A percentile compares a stretch with the other conserved stretches of the same genome.
Conservation (phyloP, 805 yeast genomes). For the Candida sithepensis region DNA sequence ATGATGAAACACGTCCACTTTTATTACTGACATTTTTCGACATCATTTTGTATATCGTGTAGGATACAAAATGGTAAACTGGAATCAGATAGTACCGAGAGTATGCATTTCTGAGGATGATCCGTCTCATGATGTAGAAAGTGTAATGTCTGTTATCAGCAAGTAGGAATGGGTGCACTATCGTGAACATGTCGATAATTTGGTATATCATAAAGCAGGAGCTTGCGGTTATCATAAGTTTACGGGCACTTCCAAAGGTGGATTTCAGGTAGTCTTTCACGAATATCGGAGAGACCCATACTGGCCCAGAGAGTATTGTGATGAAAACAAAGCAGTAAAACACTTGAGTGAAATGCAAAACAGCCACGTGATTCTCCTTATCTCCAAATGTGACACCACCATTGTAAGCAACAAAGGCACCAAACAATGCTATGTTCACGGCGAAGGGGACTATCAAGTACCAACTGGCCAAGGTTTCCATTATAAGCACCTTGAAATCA, state of each 20-base stretch:
- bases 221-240: conserved; percentile 16
- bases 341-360: conserved; percentile 73
- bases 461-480: conserved; percentile 31
- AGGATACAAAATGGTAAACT: conserved; percentile 58
- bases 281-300: conserved; percentile 54
- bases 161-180: conserved; percentile 83
- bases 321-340: conserved; percentile 73
- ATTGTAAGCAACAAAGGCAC: conserved; percentile 56
- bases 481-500: conserved; percentile 21
- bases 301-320: conserved; percentile 64
- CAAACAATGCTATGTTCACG: conserved; percentile 51
- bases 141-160: conserved; percentile 95
- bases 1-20: conserved; percentile 15
- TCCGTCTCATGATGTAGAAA: conserved; percentile 73
- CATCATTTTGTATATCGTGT: conserved; percentile 22
- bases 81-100: conserved; percentile 55
- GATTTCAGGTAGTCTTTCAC: conserved; percentile 38
- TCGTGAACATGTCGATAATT: conserved; percentile 56
- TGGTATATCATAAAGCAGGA: conserved; percentile 35
- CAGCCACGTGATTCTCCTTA: conserved; percentile 73
- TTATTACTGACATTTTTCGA: conserved; percentile 4
- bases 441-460: conserved; percentile 44
- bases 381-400: conserved; percentile 92
- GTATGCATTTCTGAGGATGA: conserved; percentile 49
- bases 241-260: conserved; percentile 23